phyloP scores from a whole-genome alignment of 495 filamentous ascomycete genomes.

The Penicillium fimorum region DNA sequence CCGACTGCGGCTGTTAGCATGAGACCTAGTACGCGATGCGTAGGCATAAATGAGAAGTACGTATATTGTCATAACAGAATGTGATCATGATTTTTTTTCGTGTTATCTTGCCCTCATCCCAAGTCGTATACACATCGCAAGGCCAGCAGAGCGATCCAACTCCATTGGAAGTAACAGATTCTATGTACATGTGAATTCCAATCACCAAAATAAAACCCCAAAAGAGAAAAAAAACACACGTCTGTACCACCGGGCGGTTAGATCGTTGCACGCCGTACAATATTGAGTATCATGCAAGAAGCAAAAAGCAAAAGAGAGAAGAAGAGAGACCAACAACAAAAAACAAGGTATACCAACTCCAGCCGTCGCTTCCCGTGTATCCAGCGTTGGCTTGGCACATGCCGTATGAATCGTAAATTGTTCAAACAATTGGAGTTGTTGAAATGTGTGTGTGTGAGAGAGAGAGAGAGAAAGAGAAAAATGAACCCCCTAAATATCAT shows the following conservation, averaged over 20 bases:
- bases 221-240: not conserved
- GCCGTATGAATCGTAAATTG: slow-evolving; percentile 6
- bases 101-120: not conserved
- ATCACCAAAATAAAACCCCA: not conserved
- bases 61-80: not conserved
- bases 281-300: slow-evolving; percentile 2
- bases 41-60: not conserved
- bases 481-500: not conserved
- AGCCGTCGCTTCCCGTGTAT: slow-evolving; percentile 19
- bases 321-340: slow-evolving; percentile 1
- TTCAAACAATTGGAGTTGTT: not conserved
- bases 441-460: not conserved
- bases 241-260: not conserved
- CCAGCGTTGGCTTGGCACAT: slow-evolving; percentile 14
- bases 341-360: slow-evolving; percentile 9
- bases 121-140: slow-evolving; percentile 3
- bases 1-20: not conserved
- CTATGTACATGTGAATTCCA: not conserved
- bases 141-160: slow-evolving; percentile 1
- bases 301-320: not conserved
- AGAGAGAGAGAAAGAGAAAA: not conserved
- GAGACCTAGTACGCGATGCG: not conserved
- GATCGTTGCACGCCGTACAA: slow-evolving; percentile 1
- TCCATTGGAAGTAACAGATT: not conserved
- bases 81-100: not conserved